A percentile compares a stretch with the other conserved stretches of the same genome.
Evolutionary conservation across 495 filamentous ascomycete genomes (phyloP).

Genomic region (Articulospora tetracladia): DNA sequence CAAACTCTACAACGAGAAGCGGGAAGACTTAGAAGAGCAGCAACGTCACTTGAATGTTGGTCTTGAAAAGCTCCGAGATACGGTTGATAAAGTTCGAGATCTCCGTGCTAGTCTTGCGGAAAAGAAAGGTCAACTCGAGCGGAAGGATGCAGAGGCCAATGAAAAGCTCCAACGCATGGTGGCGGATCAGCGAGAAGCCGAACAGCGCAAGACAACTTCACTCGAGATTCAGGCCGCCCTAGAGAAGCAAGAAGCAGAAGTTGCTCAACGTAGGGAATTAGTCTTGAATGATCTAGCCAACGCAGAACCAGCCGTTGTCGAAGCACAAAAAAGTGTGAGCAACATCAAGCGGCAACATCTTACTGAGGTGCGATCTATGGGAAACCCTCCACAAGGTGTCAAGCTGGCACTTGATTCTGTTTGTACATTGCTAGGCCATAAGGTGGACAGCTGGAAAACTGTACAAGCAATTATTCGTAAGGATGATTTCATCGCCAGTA

Average conservation of each 20-base stretch:
- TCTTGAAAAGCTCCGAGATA: conserved; percentile 95
- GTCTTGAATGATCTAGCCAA: conserved; percentile 84
- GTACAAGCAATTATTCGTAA: conserved; percentile 82
- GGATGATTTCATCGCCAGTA: conserved; percentile 97
- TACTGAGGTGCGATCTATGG: conserved; percentile 96
- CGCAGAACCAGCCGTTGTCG: conserved; percentile 88
- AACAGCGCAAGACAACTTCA: conserved; percentile 82
- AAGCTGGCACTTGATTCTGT: conserved; percentile 92
- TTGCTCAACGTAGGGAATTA: conserved; percentile 76
- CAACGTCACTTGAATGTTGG: conserved; percentile 97
- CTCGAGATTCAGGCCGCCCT: conserved; percentile 83
- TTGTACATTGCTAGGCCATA: conserved; percentile 89
- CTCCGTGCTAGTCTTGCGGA: conserved; percentile 83
- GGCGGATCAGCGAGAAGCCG: conserved; percentile 91
- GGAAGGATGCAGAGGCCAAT: conserved; percentile 91
- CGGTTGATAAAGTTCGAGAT: conserved; percentile 95
- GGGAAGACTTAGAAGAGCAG: conserved; percentile 96
- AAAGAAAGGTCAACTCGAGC: conserved; percentile 89
- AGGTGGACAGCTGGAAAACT: conserved; percentile 82
- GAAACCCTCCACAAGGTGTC: conserved; percentile 82
- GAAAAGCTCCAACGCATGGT: conserved; percentile 97
- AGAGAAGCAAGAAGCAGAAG: conserved; percentile 86
- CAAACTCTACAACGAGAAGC: conserved; percentile 95
- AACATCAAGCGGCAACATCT: conserved; percentile 97
- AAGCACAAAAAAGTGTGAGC: conserved; percentile 91